phyloP scores from a whole-genome alignment of 176 grass and related monocot species.

The Oryza meyeriana region DNA sequence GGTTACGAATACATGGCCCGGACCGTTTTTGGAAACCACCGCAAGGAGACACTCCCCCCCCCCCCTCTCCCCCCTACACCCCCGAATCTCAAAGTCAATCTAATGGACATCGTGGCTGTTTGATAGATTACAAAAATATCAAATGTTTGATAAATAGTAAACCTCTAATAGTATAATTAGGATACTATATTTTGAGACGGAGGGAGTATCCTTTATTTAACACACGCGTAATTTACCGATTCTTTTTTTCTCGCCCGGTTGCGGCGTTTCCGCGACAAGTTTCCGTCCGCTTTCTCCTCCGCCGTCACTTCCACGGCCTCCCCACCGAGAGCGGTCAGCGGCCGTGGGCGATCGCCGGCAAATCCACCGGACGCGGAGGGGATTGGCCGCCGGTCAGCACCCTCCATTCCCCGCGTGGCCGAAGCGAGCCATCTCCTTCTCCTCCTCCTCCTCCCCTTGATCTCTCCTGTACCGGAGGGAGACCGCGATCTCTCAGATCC shows the following conservation, averaged over 20 bases:
- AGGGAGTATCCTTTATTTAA: too few species aligned
- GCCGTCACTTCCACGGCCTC: background rate
- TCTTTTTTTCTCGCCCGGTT: background rate
- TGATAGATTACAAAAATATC: too few species aligned
- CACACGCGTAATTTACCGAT: too few species aligned
- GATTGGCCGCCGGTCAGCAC: background rate
- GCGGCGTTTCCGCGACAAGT: background rate
- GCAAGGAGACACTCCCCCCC: too few species aligned
- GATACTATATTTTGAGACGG: too few species aligned
- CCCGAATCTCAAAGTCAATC: too few species aligned
- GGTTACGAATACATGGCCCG: too few species aligned
- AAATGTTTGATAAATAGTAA: too few species aligned
- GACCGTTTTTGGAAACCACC: too few species aligned
- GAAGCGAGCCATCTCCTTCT: background rate
- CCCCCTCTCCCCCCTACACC: too few species aligned
- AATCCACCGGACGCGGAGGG: background rate
- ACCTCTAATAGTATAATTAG: too few species aligned
- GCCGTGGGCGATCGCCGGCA: background rate
- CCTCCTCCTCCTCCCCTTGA: background rate
- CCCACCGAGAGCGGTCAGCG: background rate
- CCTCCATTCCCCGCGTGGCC: background rate
- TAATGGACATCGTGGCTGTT: too few species aligned
- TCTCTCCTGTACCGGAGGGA: background rate
- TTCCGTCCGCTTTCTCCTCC: background rate
- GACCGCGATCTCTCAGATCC: slow-evolving; percentile 42